These are phyloP conservation scores for Cercospora beticola DNA, from an alignment of 2,329 filamentous ascomycete genomes.

Conservation along the genomic window DNA sequence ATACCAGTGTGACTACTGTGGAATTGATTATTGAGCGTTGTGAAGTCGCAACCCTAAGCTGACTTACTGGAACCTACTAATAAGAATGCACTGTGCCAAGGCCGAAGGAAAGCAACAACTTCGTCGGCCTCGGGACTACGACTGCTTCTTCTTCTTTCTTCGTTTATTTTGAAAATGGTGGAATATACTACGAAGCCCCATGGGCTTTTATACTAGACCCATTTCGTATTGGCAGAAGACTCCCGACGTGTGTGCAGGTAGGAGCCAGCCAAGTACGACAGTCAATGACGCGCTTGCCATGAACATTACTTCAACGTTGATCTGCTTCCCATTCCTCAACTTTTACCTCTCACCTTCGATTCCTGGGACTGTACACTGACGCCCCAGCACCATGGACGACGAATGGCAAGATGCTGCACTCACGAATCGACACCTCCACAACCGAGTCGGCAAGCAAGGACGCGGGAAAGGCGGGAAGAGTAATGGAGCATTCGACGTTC, in stretches of 20 bases:
- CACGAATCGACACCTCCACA: constrained; percentile 11
- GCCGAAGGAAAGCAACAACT: too few relatives aligned
- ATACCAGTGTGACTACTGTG: too few relatives aligned
- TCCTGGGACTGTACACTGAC: neutral
- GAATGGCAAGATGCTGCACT: constrained; percentile 15
- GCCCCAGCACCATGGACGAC: constrained; percentile 4
- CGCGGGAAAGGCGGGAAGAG: constrained; percentile 5
- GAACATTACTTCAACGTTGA: neutral
- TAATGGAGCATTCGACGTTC: constrained; percentile 7
- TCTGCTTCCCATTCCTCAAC: neutral
- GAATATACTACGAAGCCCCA: too few relatives aligned
- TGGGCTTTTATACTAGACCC: too few relatives aligned
- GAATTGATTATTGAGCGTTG: too few relatives aligned
- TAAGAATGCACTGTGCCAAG: neutral
- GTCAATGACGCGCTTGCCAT: neutral
- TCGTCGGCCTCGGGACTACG: neutral
- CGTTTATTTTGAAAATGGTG: too few relatives aligned
- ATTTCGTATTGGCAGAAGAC: neutral
- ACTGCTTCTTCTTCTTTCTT: neutral
- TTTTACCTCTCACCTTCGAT: neutral
- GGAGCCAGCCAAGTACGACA: neutral
- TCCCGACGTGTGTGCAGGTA: neutral
- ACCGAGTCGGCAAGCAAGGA: neutral
- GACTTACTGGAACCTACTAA: too few relatives aligned
- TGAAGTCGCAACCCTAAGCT: neutral